Base-by-base conservation (phyloP, 768 basidiomycete species). In the Chalciporus pseudorubinellus region DNA sequence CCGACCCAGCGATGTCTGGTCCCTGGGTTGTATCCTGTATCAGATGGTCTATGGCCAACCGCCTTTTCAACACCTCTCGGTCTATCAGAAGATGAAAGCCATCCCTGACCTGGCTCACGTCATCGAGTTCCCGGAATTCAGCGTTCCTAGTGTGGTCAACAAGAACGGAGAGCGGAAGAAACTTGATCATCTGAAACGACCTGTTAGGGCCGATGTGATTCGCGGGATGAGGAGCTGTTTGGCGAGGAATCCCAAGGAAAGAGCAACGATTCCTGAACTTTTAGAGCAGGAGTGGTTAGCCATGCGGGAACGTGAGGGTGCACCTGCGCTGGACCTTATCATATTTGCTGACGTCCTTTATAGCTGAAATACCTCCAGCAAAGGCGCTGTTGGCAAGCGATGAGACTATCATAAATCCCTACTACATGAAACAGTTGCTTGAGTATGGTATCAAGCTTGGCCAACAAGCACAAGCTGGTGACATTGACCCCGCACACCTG, bases 1-100 rank as follows among this genome's bases (percentile, higher is more conserved):
- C n/a, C n/a, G n/a, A n/a, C n/a, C n/a, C n/a, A n/a, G 90, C 47
- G 95, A 99, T 67, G 92, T 99, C 38, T 99, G 95, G 95, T 97
- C 94, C 3, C 76, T 99, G 2, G 95, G 95, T 2, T 95, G 93
- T 69, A 99, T 99, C 63, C 77, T 98, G 28, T 98, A 99, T 72
- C 95, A 99, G 65, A 98, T 99, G 93, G 81, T 98, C 11, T 98
- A 98, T 62, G 93, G 95, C 16, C 82, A 84, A 18, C 89, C 93
- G 1, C 95, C 95, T 2, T 99, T 98, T 76, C 84, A 89, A 34
- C 84, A 89, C 56, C 79, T 95, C 18, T 81, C 83, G 5, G 78
- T 94, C 33, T 82, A 82, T 44, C 86, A 90, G 61, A 98, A 97
- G 74, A 94, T 98, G 89, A 87, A 86, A 58, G 89, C 89, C 8